Conservation (phyloP, 768 basidiomycete genomes). For the Rhodotorula graminis region DNA sequence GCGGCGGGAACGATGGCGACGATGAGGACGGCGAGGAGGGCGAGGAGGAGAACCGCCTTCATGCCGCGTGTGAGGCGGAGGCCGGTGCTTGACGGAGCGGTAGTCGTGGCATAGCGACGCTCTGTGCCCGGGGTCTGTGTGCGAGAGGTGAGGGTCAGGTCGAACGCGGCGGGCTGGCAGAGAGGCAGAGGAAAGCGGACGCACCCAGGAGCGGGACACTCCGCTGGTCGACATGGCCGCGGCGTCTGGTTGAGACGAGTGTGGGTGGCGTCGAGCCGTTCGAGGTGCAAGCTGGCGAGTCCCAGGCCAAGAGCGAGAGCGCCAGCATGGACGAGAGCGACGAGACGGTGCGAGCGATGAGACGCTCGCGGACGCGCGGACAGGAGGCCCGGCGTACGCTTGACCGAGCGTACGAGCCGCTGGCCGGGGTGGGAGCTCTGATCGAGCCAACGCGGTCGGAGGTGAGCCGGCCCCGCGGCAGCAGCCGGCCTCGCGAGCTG, state of each 20-base stretch:
- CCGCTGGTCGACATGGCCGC: background rate
- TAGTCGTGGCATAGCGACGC: background rate
- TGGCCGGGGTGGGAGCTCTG: too few relatives aligned
- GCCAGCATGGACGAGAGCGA: too few relatives aligned
- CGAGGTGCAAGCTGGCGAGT: too few relatives aligned
- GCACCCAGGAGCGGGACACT: background rate
- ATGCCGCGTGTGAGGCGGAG: background rate
- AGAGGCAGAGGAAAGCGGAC: background rate
- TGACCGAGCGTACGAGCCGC: too few relatives aligned
- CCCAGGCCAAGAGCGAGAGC: too few relatives aligned
- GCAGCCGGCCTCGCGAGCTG: too few relatives aligned
- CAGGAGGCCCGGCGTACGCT: too few relatives aligned
- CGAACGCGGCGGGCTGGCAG: background rate
- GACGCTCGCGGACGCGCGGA: too few relatives aligned
- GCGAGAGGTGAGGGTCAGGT: background rate
- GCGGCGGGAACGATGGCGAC: slow-evolving; percentile 16
- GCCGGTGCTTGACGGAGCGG: background rate
- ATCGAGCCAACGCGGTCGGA: too few relatives aligned
- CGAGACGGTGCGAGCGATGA: too few relatives aligned
- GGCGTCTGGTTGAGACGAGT: background rate
- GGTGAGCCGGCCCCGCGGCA: too few relatives aligned
- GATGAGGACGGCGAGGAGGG: slow-evolving; percentile 2
- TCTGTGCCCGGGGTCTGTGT: slow-evolving; percentile 10
- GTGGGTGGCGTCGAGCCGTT: background rate
- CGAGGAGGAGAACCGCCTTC: background rate